Evolutionary conservation across 495 filamentous ascomycete species (phyloP).

Genomic region (Chaetomium cochliodes): DNA sequence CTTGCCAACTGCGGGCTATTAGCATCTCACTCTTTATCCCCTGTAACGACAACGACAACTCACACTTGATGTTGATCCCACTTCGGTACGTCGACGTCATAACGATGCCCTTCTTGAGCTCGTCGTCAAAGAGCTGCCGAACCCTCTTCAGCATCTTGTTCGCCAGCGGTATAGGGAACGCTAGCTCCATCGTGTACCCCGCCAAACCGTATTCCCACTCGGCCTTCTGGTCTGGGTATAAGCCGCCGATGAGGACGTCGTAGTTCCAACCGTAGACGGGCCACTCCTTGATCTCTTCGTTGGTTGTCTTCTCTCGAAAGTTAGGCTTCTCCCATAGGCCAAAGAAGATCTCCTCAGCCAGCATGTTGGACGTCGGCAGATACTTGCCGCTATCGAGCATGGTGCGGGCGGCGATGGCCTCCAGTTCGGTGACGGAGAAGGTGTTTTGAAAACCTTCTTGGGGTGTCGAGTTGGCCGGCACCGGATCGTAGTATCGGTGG

Average conservation of each 20-base stretch:
- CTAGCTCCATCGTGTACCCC: conserved; percentile 50
- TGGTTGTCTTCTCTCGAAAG: conserved; percentile 51
- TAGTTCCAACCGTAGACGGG: conserved; percentile 55
- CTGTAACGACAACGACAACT: not conserved
- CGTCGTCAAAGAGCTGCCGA: conserved; percentile 46
- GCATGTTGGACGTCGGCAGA: conserved; percentile 49
- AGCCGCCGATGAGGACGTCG: conserved; percentile 50
- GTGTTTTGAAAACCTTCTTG: conserved; percentile 54
- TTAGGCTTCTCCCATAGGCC: conserved; percentile 47
- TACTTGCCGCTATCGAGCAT: conserved; percentile 50
- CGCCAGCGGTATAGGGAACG: conserved; percentile 48
- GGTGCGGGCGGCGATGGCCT: conserved; percentile 42
- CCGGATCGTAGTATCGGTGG: conserved; percentile 50
- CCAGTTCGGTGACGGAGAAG: conserved; percentile 47
- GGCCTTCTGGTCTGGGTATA: conserved; percentile 49
- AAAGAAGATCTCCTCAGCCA: conserved; percentile 50
- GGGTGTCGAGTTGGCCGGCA: conserved; percentile 39
- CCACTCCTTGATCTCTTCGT: conserved; percentile 41
- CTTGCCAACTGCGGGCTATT: conserved; percentile 36
- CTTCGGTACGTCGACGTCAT: conserved; percentile 53
- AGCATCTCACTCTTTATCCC: not conserved
- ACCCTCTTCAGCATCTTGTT: conserved; percentile 51
- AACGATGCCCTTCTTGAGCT: conserved; percentile 40
- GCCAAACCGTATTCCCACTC: conserved; percentile 51
- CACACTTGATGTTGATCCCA: conserved; percentile 54